phyloP scores from a whole-genome alignment of 371 early-diverging fungal species.

The Mucor mucedo region DNA sequence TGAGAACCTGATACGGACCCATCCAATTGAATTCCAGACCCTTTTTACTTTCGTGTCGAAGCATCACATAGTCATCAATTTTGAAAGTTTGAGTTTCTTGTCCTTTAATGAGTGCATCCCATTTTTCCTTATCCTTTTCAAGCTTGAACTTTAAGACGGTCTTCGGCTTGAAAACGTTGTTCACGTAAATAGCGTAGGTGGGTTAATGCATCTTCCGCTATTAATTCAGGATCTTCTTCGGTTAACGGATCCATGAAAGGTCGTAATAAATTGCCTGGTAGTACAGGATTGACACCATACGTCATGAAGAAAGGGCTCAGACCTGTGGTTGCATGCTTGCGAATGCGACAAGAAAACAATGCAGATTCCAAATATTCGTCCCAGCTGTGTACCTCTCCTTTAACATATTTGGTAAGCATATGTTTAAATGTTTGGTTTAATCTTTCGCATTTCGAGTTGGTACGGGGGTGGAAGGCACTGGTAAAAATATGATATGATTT shows the following conservation, averaged over 20 bases:
- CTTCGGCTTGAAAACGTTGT: neutral
- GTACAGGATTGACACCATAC: constrained; percentile 21
- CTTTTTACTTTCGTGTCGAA: too few species aligned
- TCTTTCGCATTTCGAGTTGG: constrained; percentile 33
- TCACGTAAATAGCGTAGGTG: neutral
- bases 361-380: constrained; percentile 11
- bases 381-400: constrained; percentile 10
- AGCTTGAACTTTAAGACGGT: neutral
- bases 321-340: constrained; percentile 10
- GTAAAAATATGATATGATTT: neutral
- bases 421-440: constrained; percentile 23
- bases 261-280: constrained; percentile 17
- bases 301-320: constrained; percentile 21
- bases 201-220: neutral
- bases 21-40: too few species aligned
- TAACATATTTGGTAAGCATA: constrained; percentile 9
- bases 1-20: too few species aligned
- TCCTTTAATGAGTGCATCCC: constrained; percentile 22
- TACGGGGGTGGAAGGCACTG: neutral
- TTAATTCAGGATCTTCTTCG: constrained; percentile 2
- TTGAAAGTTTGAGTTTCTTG: neutral
- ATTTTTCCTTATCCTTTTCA: constrained; percentile 22
- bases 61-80: constrained; percentile 9
- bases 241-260: constrained; percentile 9
- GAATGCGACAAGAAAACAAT: constrained; percentile 18